phyloP scores from a whole-genome alignment of 257 asterid genomes.

The Orobanche coerulescens region DNA sequence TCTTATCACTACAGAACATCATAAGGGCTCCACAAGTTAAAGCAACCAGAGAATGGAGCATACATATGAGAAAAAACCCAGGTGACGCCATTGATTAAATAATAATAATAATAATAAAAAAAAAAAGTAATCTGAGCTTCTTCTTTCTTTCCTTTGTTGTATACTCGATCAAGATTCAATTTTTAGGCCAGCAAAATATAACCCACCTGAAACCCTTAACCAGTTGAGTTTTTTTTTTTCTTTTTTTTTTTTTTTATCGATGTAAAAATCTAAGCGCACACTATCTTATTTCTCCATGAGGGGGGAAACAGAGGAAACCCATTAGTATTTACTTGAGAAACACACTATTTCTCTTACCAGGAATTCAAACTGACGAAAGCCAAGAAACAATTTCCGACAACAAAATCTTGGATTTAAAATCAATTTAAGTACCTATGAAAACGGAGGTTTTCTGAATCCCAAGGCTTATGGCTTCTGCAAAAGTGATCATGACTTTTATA shows the following conservation, averaged over 20 bases:
- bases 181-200: constrained; percentile 21
- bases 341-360: constrained; percentile 18
- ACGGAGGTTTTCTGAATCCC: constrained; percentile 18
- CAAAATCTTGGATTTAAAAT: constrained; percentile 17
- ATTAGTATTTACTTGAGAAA: constrained; percentile 2
- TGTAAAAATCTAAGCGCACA: neutral
- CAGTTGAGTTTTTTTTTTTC: neutral
- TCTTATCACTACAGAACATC: constrained; percentile 73
- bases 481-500: neutral
- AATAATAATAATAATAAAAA: too few relatives aligned
- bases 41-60: constrained; percentile 71
- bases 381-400: neutral
- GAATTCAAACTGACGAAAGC: neutral
- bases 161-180: constrained; percentile 23
- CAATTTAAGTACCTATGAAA: constrained; percentile 22
- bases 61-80: constrained; percentile 64
- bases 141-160: neutral
- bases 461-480: constrained; percentile 6
- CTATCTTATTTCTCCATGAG: neutral
- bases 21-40: constrained; percentile 68
- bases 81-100: constrained; percentile 51
- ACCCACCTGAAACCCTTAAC: constrained; percentile 20
- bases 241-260: too few relatives aligned
- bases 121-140: too few relatives aligned
- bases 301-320: constrained; percentile 16